Evolutionary conservation across 306 rosid genomes (phyloP), one percentile per base, ranked within the genome.

Genomic region (Inga oerstediana): DNA sequence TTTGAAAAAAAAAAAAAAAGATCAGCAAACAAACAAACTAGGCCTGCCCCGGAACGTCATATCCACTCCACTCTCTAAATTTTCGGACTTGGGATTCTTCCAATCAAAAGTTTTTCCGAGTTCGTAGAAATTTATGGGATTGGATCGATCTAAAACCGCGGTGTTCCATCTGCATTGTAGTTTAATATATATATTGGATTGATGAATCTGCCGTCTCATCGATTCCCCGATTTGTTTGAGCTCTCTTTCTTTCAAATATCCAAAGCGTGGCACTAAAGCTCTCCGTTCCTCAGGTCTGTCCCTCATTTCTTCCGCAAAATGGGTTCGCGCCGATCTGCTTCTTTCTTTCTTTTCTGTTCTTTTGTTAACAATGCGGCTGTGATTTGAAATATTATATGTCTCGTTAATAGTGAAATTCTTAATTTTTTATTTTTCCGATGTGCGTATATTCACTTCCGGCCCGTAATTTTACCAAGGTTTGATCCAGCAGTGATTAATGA

Each of bases 311-410:
- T 79, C 84, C 43, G 15, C 30, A 34, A 49, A 10, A 5, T 27
- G 81, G 88, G 76, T 88, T 84, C 41, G 71, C 43, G n/a, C 85
- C 79, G 88, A 87, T 87, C 91, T 82, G 79, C 58, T 79, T 2
- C 17, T 41, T 8, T 51, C 74, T 85, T 44, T 27, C 1, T 56
- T 68, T 52, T 4, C 2, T 34, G 52, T 44, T 9, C 67, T 52
- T 37, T 62, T 68, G 20, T 79, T 83, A 32, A 79, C 61, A 85
- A 88, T 86, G 88, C 56, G 72, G 88, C 87, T 86, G 70, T 52
- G 24, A 72, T 79, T 83, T n/a, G 9, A 24, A 69, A 72, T 72
- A 74, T 75, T 37, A 24, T 69, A 30, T 70, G 74, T 54, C 54
- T 45, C 45, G 4, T 71, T 51, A 27, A 70, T 46, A 52, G 22